These are phyloP conservation scores for Strobilomyces echinocephalus DNA, from an alignment of 768 basidiomycete species.

Conservation along the genomic window DNA sequence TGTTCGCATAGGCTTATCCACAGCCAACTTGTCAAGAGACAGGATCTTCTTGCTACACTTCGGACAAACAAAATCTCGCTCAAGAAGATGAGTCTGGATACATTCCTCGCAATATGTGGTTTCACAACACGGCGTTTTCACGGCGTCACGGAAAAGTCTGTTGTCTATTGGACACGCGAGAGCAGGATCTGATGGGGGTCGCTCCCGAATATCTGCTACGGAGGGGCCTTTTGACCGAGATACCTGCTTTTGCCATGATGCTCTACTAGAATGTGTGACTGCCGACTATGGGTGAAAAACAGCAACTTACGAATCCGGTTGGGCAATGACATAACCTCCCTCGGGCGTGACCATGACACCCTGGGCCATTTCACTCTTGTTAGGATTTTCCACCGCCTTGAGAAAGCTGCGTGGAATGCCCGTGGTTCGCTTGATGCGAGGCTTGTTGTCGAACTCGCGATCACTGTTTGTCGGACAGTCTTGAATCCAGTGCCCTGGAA, in stretches of 20 bases:
- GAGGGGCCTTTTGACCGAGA: slow-evolving; percentile 75
- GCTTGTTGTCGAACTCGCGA: slow-evolving; percentile 88
- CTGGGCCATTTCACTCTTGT: slow-evolving; percentile 61
- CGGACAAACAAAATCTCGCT: slow-evolving; percentile 93
- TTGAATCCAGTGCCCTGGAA: slow-evolving; percentile 96
- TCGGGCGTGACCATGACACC: slow-evolving; percentile 99
- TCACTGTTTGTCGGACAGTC: slow-evolving; percentile 98
- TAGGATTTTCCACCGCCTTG: slow-evolving; percentile 90
- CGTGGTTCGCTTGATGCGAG: slow-evolving; percentile 95
- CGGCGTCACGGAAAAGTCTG: slow-evolving; percentile 89
- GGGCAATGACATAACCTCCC: slow-evolving; percentile 95
- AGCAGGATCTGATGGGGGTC: slow-evolving; percentile 69
- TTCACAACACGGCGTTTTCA: slow-evolving; percentile 92
- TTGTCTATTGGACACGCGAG: slow-evolving; percentile 89
- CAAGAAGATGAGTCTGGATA: slow-evolving; percentile 88
- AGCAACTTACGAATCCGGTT: slow-evolving; percentile 84
- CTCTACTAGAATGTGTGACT: slow-evolving; percentile 43
- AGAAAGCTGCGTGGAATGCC: slow-evolving; percentile 98
- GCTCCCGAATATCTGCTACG: slow-evolving; percentile 85
- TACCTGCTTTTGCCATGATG: slow-evolving; percentile 92
- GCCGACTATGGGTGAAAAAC: not conserved
- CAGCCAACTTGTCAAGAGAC: slow-evolving; percentile 79
- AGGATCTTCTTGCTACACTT: slow-evolving; percentile 84
- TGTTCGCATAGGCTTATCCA: slow-evolving; percentile 75
- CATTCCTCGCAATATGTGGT: slow-evolving; percentile 95